Evolutionary conservation across 2,329 filamentous ascomycete species (phyloP).

Genomic region (Leptographium wingfieldii): DNA sequence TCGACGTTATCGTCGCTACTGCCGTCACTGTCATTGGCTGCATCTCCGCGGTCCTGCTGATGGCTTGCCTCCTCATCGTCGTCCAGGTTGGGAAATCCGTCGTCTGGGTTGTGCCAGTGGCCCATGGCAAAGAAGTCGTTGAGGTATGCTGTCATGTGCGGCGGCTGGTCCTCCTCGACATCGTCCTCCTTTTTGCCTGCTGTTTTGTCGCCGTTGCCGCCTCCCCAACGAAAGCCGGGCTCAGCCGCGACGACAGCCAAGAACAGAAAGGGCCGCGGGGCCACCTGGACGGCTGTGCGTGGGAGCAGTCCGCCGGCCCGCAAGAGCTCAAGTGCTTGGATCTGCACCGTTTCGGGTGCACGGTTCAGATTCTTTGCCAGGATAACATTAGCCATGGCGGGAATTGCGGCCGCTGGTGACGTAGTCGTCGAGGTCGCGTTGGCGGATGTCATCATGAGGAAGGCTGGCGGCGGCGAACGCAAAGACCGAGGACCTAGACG

Average conservation of each 20-base stretch:
- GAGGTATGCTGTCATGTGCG: slow-evolving; percentile 42
- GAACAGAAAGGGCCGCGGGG: slow-evolving; percentile 69
- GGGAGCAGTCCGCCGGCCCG: slow-evolving; percentile 68
- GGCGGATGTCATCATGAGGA: background rate
- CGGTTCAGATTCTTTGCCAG: slow-evolving; percentile 69
- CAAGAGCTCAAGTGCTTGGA: slow-evolving; percentile 68
- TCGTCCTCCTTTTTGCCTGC: background rate
- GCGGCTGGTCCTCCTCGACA: slow-evolving; percentile 14
- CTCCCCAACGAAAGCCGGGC: slow-evolving; percentile 23
- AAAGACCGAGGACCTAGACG: background rate
- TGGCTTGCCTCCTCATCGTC: slow-evolving; percentile 31
- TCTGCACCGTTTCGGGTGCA: slow-evolving; percentile 64
- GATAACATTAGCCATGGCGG: slow-evolving; percentile 62
- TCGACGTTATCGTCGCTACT: background rate
- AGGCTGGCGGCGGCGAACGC: background rate
- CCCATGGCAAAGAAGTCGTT: slow-evolving; percentile 83
- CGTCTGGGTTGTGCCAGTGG: slow-evolving; percentile 63
- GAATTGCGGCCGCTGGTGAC: slow-evolving; percentile 2
- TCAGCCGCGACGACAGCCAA: slow-evolving; percentile 53
- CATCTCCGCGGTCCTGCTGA: slow-evolving; percentile 13
- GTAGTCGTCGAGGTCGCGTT: slow-evolving; percentile 12
- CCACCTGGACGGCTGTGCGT: slow-evolving; percentile 57
- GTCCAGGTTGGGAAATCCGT: slow-evolving; percentile 66
- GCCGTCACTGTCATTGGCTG: slow-evolving; percentile 2
- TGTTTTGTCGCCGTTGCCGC: background rate